phyloP scores from a whole-genome alignment of 2,329 filamentous ascomycete genomes.

The Penicillium sp. region DNA sequence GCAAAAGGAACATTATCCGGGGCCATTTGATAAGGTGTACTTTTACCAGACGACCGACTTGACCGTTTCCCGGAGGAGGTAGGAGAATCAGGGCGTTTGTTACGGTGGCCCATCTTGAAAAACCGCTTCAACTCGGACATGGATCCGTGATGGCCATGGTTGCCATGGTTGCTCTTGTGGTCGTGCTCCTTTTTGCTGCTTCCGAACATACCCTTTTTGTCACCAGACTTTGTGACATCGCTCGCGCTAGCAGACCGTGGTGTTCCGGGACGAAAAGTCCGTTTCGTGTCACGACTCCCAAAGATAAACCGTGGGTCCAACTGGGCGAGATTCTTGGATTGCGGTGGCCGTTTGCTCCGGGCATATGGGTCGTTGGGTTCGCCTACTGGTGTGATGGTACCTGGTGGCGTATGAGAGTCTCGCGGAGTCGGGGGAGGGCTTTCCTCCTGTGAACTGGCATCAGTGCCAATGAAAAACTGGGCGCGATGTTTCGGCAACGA shows the following conservation, averaged over 20 bases:
- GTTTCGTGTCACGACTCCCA: constrained; percentile 70
- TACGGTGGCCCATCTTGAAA: constrained; percentile 76
- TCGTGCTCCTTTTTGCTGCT: constrained; percentile 57
- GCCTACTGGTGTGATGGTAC: constrained; percentile 77
- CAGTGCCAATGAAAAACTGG: constrained; percentile 62
- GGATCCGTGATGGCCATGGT: constrained; percentile 67
- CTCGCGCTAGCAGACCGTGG: constrained; percentile 53
- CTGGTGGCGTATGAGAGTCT: constrained; percentile 61
- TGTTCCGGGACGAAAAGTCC: constrained; percentile 50
- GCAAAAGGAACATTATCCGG: constrained; percentile 74
- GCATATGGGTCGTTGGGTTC: constrained; percentile 86
- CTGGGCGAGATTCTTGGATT: constrained; percentile 65
- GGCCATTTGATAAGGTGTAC: constrained; percentile 57
- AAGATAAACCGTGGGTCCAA: constrained; percentile 87
- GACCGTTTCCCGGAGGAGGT: constrained; percentile 61
- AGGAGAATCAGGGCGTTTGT: constrained; percentile 67
- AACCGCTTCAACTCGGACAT: constrained; percentile 98
- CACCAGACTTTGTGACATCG: constrained; percentile 47
- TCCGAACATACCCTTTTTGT: constrained; percentile 61
- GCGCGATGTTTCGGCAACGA: constrained; percentile 55
- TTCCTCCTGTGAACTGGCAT: constrained; percentile 60
- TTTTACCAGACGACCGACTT: constrained; percentile 57
- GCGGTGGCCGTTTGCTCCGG: constrained; percentile 76
- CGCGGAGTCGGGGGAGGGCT: constrained; percentile 66
- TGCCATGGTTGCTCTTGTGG: constrained; percentile 53